Evolutionary conservation across 345 rosid genomes (phyloP), one percentile per base, ranked within the genome.

Genomic region (Syzygium grande): DNA sequence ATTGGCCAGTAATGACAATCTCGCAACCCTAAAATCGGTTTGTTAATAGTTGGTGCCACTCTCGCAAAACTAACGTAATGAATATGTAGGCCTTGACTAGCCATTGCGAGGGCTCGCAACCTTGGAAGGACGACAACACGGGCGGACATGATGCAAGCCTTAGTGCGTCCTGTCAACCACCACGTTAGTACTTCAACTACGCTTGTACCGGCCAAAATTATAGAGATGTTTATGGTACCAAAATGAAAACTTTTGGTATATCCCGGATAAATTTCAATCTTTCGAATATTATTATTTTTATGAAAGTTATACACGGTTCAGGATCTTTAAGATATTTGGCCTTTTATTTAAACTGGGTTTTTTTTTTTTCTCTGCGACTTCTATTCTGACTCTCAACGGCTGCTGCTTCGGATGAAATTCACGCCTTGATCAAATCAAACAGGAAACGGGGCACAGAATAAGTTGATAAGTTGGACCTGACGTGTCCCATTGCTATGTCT

Each of bases 61-160:
- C 46, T 30, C 7, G 0, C 23, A 68, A 68, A 68, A 68, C 13
- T 17, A 68, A 30, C 23, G 0, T 6, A 30, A 34, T 30, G 6
- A 34, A 68, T 30, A 29, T 8, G 4, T 68, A 30, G 13, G 7
- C 7, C 46, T 68, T 34, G 22, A 1, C 46, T 68, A 68, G 7
- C 46, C 11, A 56, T 4, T 4, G 10, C 12, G 27, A 22, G 27
- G 12, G 17, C 23, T 2, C 6, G 0, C 2, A 21, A 68, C 12
- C 11, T 0, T 30, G 6, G 0, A 30, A 68, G 46, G 79, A 68
- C 6, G 2, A 30, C 6, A 10, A 65, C 11, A 4, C 0, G 3
- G 11, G 43, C 16, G 13, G 23, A 68, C 79, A 30, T 30, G 23
- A 68, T 1, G 1, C 22, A 17, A 68, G 23, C 12, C 2, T 6